Evolutionary conservation across 768 basidiomycete genomes (phyloP).

Genomic region (Nidularia pulvinata): DNA sequence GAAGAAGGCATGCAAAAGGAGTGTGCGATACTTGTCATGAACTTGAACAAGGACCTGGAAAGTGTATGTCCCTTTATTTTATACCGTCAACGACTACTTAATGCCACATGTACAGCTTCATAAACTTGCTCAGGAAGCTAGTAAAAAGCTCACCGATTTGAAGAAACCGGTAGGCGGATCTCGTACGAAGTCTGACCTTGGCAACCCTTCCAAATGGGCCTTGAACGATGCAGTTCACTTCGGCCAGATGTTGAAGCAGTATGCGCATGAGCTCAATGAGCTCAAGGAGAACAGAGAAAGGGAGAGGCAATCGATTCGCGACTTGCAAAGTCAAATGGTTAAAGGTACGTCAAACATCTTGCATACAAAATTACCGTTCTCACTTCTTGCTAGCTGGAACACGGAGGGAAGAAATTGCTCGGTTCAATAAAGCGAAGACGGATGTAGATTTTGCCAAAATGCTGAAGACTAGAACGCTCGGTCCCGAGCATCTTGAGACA

Average conservation of each 20-base stretch:
- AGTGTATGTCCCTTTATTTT: constrained; percentile 40
- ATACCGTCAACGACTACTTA: background rate
- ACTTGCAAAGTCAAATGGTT: constrained; percentile 64
- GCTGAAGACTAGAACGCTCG: constrained; percentile 74
- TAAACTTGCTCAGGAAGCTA: constrained; percentile 32
- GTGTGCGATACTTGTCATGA: constrained; percentile 45
- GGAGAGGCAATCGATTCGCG: constrained; percentile 42
- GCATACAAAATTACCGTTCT: background rate
- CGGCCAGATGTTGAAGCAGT: constrained; percentile 41
- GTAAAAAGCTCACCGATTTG: constrained; percentile 29
- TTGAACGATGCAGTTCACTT: constrained; percentile 53
- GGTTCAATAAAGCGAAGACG: constrained; percentile 75
- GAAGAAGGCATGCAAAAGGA: constrained; percentile 73
- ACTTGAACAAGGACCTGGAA: constrained; percentile 52
- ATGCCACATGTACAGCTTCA: constrained; percentile 35
- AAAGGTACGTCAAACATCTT: constrained; percentile 45
- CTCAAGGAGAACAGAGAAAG: constrained; percentile 41
- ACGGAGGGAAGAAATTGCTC: constrained; percentile 78
- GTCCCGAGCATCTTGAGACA: constrained; percentile 85
- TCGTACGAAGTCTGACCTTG: constrained; percentile 43
- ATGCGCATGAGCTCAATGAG: constrained; percentile 51
- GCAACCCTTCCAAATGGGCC: constrained; percentile 48
- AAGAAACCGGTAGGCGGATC: constrained; percentile 34
- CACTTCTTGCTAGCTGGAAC: constrained; percentile 57
- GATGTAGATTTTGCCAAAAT: constrained; percentile 82